phyloP scores from a whole-genome alignment of 441 rosid genomes.

The Aquilaria agallochum region DNA sequence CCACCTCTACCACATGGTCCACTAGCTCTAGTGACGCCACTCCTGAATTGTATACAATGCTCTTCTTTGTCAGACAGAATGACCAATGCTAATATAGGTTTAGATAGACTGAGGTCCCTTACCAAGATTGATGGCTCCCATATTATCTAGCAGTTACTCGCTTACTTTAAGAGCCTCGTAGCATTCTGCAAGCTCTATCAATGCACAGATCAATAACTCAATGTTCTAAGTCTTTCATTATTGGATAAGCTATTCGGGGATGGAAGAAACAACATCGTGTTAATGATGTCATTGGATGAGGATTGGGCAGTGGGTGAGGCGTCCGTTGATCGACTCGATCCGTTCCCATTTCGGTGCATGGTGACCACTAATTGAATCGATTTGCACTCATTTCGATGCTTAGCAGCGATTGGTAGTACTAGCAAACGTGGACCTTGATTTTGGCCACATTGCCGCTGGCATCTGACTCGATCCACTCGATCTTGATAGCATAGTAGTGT shows the following conservation, averaged over 20 bases:
- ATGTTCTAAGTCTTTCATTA: slow-evolving; percentile 17
- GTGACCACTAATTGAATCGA: no score
- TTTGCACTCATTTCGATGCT: no score
- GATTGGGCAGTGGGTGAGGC: slow-evolving; percentile 13
- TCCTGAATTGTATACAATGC: no score
- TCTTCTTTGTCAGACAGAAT: no score
- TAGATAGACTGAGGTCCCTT: slow-evolving; percentile 30
- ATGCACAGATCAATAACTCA: slow-evolving; percentile 33
- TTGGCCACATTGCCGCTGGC: slow-evolving; percentile 49
- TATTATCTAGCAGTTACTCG: slow-evolving; percentile 88
- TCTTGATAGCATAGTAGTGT: slow-evolving; percentile 84
- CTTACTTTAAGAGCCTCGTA: slow-evolving; percentile 77
- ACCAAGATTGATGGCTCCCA: slow-evolving; percentile 97
- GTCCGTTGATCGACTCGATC: not conserved
- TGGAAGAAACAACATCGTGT: slow-evolving; percentile 63
- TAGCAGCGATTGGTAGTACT: slow-evolving; percentile 51
- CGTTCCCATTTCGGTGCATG: no score
- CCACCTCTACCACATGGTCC: no score
- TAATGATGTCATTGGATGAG: slow-evolving; percentile 59
- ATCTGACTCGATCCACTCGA: slow-evolving; percentile 87
- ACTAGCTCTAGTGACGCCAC: no score
- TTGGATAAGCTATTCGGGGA: slow-evolving; percentile 19
- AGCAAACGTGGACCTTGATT: slow-evolving; percentile 73
- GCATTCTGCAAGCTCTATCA: slow-evolving; percentile 78
- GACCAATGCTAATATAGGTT: no score